A percentile compares a stretch with the other conserved stretches of the same genome.
phyloP scores from a whole-genome alignment of 2,329 filamentous ascomycete species.

The Exophiala lecanii-corni region DNA sequence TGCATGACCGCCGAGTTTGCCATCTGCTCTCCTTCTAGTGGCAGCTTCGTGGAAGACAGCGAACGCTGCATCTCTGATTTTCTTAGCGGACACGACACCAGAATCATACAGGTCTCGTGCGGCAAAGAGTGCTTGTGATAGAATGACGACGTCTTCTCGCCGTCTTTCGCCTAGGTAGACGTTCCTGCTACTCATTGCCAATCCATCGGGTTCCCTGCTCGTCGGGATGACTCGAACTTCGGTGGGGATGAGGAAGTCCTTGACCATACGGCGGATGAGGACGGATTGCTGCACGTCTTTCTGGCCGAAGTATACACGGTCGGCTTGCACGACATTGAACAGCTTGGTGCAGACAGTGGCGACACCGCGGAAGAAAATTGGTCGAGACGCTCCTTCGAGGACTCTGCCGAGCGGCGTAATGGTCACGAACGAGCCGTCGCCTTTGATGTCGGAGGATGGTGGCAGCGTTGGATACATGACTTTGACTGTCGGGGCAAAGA shows the following conservation, averaged over 20 bases:
- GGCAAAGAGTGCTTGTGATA: slow-evolving; percentile 64
- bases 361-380: slow-evolving; percentile 94
- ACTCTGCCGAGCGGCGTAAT: slow-evolving; percentile 79
- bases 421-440: slow-evolving; percentile 82
- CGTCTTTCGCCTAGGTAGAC: slow-evolving; percentile 80
- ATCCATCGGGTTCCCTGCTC: slow-evolving; percentile 69
- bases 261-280: slow-evolving; percentile 78
- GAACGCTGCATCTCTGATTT: slow-evolving; percentile 69
- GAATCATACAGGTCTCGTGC: slow-evolving; percentile 63
- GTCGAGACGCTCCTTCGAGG: slow-evolving; percentile 78
- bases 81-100: slow-evolving; percentile 52
- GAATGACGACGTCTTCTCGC: slow-evolving; percentile 65
- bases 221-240: slow-evolving; percentile 72
- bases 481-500: slow-evolving; percentile 78
- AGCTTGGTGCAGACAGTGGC: slow-evolving; percentile 95
- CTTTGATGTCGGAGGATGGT: slow-evolving; percentile 65
- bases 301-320: slow-evolving; percentile 87
- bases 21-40: slow-evolving; percentile 30
- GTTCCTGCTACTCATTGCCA: slow-evolving; percentile 90
- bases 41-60: slow-evolving; percentile 48
- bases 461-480: slow-evolving; percentile 86
- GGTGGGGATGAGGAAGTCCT: slow-evolving; percentile 77
- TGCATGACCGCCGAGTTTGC: slow-evolving; percentile 15
- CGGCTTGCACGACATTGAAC: slow-evolving; percentile 75
- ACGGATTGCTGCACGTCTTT: slow-evolving; percentile 97